Conservation (phyloP, 78 protist genomes). For the Chrysochromulina parva region DNA sequence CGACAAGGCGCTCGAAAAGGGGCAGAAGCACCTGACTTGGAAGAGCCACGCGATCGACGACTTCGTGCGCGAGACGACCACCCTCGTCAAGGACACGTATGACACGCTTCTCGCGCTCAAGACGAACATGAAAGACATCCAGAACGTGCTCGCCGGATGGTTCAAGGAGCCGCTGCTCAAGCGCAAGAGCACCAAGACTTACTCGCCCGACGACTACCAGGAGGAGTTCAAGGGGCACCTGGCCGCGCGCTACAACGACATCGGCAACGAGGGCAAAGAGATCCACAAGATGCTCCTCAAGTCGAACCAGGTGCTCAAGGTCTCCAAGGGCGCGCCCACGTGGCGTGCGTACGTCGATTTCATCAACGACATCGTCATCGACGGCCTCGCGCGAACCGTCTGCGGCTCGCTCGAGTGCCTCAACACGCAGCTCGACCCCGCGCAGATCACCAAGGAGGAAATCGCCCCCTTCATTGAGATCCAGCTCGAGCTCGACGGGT, state of each 20-base stretch:
- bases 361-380: constrained; percentile 49
- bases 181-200: not conserved
- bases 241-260: not conserved
- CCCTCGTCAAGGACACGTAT: constrained; percentile 19
- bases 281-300: constrained; percentile 42
- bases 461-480: constrained; percentile 44
- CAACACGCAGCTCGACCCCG: constrained; percentile 40
- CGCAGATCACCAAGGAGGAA: not conserved
- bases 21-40: constrained; percentile 26
- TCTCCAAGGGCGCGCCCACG: not conserved
- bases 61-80: constrained; percentile 39
- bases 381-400: constrained; percentile 34
- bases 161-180: not conserved
- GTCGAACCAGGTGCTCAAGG: not conserved
- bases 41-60: constrained; percentile 40
- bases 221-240: not conserved
- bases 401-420: constrained; percentile 43
- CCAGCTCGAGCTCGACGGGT: constrained; percentile 16
- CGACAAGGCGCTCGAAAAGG: constrained; percentile 59
- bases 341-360: constrained; percentile 71
- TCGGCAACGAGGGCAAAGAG: constrained; percentile 36
- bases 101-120: constrained; percentile 17
- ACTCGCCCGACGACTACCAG: constrained; percentile 35
- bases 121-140: not conserved
- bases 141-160: constrained; percentile 23